Evolutionary conservation across 2,329 filamentous ascomycete genomes (phyloP), one percentile per base, ranked within the genome.

Genomic region (Pezicula neosporulosa): DNA sequence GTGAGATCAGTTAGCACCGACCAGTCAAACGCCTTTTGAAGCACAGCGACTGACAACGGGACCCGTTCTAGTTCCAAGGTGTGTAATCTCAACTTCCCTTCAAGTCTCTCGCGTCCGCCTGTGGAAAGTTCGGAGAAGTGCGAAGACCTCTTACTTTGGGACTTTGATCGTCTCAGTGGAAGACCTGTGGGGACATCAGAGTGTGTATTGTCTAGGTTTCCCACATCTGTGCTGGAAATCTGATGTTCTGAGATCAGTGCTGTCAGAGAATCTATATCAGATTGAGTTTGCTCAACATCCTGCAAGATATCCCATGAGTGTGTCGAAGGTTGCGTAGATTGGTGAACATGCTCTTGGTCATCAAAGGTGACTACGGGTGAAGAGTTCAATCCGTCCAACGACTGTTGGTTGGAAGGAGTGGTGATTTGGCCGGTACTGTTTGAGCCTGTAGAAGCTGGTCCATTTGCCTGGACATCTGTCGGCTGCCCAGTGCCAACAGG

Each of bases 41-140:
- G 75, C n/a, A 89, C 82, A 8, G 83, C 76, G 39, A 90, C 77
- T 1, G 86, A 90, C n/a, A 94, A 70, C 0, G 82, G 79, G 3
- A 93, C 80, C 21, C 87, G 81, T 67, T 94, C 89, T 2, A 94
- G 74, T 67, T 91, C 88, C 9, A 94, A 72, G 2, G 77, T 82
- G 52, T 89, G 83, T n/a, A 94, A 71, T 54, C 75, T 80, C 15
- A 94, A 71, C 60, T 82, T 82, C 33, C 77, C 77, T 30, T 81
- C 75, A 2, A 81, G 68, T 18, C 72, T 68, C 39, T 73, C 72
- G 56, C 69, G 66, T 43, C 59, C 63, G 37, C 56, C 45, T 28
- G 56, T 56, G 27, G 59, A 48, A 13, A 41, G 52, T 50, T 64
- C 61, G 4, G 57, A 49, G 35, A 62, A 60, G 35, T 59, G 54